Percentiles rank a stretch among this genome's conserved stretches.
Conservation (phyloP, 768 basidiomycete species). For the Brasilioporus rufonigricans region DNA sequence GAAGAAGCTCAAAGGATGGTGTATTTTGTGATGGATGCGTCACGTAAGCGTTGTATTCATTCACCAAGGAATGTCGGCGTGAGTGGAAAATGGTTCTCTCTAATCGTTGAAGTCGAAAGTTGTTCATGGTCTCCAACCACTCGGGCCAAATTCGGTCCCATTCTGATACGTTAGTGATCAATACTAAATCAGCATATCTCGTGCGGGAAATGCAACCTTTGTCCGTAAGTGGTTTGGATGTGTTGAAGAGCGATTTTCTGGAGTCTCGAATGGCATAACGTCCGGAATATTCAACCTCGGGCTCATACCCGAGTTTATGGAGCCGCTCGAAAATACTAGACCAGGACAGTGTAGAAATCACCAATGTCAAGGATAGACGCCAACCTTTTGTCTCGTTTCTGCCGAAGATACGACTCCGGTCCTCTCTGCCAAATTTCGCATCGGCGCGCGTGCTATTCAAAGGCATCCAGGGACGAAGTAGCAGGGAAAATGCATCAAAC, state of each 20-base stretch:
- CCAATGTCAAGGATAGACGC: not conserved
- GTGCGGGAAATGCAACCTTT: conserved; percentile 3
- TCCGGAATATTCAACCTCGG: not conserved
- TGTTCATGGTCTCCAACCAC: too few relatives aligned
- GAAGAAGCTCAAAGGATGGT: too few relatives aligned
- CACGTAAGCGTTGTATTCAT: not conserved
- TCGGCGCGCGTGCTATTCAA: conserved; percentile 1
- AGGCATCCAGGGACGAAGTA: not conserved
- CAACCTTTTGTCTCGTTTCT: not conserved
- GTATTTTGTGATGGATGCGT: too few relatives aligned
- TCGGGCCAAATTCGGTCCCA: too few relatives aligned
- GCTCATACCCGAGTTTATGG: conserved; percentile 2
- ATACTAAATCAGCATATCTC: too few relatives aligned
- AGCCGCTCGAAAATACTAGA: not conserved
- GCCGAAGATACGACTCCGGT: not conserved
- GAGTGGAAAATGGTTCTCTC: too few relatives aligned
- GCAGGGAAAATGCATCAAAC: not conserved
- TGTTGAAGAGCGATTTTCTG: not conserved
- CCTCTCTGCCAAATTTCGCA: conserved; percentile 1
- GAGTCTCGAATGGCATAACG: not conserved
- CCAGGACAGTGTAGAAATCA: too few relatives aligned
- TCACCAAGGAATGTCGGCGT: too few relatives aligned
- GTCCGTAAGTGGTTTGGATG: conserved; percentile 1
- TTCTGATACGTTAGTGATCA: too few relatives aligned
- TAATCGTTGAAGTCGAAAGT: too few relatives aligned